phyloP scores from a whole-genome alignment of 208 protist genomes.

The Angomonas ambiguus region DNA sequence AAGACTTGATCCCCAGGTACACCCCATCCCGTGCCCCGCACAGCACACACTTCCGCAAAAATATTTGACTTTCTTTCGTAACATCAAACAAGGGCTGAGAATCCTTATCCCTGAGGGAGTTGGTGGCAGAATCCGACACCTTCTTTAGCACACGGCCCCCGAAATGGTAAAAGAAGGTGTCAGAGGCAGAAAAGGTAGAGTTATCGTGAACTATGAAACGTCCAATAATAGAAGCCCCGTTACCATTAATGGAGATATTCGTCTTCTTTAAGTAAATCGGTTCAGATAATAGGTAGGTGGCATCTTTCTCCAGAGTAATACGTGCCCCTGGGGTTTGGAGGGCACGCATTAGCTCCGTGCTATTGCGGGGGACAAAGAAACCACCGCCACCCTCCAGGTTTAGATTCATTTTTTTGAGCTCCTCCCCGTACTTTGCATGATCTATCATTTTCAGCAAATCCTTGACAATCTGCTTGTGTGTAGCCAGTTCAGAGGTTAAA shows the following conservation, averaged over 20 bases:
- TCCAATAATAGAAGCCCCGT: conserved; percentile 45
- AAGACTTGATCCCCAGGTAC: conserved; percentile 45
- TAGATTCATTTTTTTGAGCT: conserved; percentile 21
- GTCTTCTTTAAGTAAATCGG: conserved; percentile 31
- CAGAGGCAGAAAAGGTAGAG: conserved; percentile 34
- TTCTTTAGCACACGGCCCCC: conserved; percentile 7
- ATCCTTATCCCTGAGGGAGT: neutral
- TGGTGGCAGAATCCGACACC: conserved; percentile 3
- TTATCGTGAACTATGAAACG: conserved; percentile 25
- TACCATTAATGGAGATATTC: conserved; percentile 48
- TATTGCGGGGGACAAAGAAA: conserved; percentile 42
- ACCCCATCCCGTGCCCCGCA: conserved; percentile 61
- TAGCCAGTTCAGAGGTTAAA: conserved; percentile 12
- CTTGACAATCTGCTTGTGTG: conserved; percentile 20
- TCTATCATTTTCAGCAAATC: conserved; percentile 29
- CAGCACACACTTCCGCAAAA: conserved; percentile 34
- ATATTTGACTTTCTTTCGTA: conserved; percentile 29
- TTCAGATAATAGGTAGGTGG: conserved; percentile 32
- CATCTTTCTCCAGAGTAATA: conserved; percentile 40
- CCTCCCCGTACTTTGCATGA: conserved; percentile 9
- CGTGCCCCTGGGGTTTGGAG: conserved; percentile 42
- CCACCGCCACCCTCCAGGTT: conserved; percentile 30
- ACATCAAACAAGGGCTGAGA: conserved; percentile 33
- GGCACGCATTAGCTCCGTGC: conserved; percentile 30
- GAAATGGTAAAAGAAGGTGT: conserved; percentile 17